These are phyloP conservation scores for Lodderomyces beijingensis DNA, from an alignment of 1,139 yeast species.

Conservation along the genomic window DNA sequence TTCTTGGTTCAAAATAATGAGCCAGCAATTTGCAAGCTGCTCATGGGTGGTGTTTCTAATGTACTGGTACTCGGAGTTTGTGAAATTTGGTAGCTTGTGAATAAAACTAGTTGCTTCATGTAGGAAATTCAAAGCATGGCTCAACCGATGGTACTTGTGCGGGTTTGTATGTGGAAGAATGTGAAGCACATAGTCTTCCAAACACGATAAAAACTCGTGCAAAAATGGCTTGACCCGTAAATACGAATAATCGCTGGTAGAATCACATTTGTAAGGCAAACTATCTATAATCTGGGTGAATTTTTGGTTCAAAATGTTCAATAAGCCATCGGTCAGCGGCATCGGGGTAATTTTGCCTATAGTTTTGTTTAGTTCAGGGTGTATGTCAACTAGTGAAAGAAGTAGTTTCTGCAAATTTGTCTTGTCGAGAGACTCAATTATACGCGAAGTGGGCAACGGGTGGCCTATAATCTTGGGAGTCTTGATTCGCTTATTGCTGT, in stretches of 20 bases:
- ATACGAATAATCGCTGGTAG: conserved; percentile 80
- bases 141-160: conserved; percentile 31
- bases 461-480: conserved; percentile 47
- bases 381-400: conserved; percentile 46
- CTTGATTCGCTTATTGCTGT: conserved; percentile 23
- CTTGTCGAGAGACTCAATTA: conserved; percentile 65
- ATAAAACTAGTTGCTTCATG: conserved; percentile 63
- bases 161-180: conserved; percentile 74
- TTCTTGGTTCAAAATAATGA: conserved; percentile 47
- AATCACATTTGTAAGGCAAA: conserved; percentile 74
- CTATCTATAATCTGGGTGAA: conserved; percentile 42
- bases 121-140: conserved; percentile 55
- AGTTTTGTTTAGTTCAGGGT: conserved; percentile 60
- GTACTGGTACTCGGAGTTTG: conserved; percentile 67
- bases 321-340: conserved; percentile 51
- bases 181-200: conserved; percentile 75
- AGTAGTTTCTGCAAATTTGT: conserved; percentile 51
- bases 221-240: conserved; percentile 71
- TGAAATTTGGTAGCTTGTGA: conserved; percentile 68
- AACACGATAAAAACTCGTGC: conserved; percentile 70
- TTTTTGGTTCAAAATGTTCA: conserved; percentile 47
- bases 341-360: conserved; percentile 54
- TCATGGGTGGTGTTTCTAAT: conserved; percentile 71
- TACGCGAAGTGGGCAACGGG: conserved; percentile 52
- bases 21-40: conserved; percentile 76